Percentiles rank a stretch among this genome's conserved stretches.
Evolutionary conservation across 2,329 filamentous ascomycete species (phyloP).

Genomic region (Ramularia endophylla): DNA sequence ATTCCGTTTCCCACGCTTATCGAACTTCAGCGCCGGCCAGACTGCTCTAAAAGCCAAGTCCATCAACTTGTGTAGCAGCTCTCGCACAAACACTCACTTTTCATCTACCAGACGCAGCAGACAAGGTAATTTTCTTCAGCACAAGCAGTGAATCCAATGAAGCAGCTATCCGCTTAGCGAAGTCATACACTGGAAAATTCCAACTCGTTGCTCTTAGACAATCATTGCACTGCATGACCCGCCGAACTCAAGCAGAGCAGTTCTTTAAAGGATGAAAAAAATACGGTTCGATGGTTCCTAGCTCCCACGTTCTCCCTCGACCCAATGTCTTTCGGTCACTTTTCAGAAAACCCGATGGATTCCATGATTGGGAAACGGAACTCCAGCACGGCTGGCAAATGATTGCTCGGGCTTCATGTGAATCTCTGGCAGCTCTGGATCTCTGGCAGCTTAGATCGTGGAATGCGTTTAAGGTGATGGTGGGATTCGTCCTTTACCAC

Average conservation of each 20-base stretch:
- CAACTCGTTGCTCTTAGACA: slow-evolving; percentile 56
- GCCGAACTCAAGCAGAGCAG: slow-evolving; percentile 46
- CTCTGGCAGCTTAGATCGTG: slow-evolving; percentile 58
- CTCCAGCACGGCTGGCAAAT: slow-evolving; percentile 57
- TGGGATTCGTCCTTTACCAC: slow-evolving; percentile 55
- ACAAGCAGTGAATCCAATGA: slow-evolving; percentile 53
- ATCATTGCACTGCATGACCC: slow-evolving; percentile 58
- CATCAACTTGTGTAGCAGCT: slow-evolving; percentile 52
- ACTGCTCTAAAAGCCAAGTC: too few relatives aligned
- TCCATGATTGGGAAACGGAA: slow-evolving; percentile 63
- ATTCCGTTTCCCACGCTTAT: too few relatives aligned
- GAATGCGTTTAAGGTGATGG: slow-evolving; percentile 56
- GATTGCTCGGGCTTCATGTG: slow-evolving; percentile 54
- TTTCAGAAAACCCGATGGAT: slow-evolving; percentile 54
- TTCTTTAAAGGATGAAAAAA: slow-evolving; percentile 50
- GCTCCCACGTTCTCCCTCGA: slow-evolving; percentile 52
- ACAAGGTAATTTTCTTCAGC: slow-evolving; percentile 52
- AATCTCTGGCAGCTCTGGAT: too few relatives aligned
- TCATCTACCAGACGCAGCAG: slow-evolving; percentile 44
- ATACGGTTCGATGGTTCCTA: slow-evolving; percentile 46
- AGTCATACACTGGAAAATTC: slow-evolving; percentile 58
- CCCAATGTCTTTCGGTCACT: slow-evolving; percentile 58
- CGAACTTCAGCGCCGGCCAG: too few relatives aligned
- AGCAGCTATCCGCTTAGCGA: slow-evolving; percentile 60
- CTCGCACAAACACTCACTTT: slow-evolving; percentile 46